Conservation (phyloP, 2,329 filamentous ascomycete species). For the Aspergillus quadricinctus region DNA sequence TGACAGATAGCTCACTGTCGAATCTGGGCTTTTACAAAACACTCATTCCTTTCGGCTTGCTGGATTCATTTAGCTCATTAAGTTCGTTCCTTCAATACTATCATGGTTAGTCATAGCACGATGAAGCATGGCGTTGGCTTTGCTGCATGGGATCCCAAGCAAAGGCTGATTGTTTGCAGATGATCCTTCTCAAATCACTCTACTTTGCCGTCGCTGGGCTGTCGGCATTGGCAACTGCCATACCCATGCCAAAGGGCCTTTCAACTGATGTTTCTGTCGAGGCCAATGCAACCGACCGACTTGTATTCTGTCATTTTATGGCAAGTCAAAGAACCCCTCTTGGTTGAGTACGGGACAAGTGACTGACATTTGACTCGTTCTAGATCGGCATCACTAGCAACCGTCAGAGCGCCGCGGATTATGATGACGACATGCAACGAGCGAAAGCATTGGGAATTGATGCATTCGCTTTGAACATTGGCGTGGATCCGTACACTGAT, state of each 20-base stretch:
- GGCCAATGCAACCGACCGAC: slow-evolving; percentile 13
- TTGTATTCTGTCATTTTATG: slow-evolving; percentile 47
- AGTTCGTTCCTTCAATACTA: background rate
- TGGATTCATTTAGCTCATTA: background rate
- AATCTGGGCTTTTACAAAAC: background rate
- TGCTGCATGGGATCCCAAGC: background rate
- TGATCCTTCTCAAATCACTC: slow-evolving; percentile 15
- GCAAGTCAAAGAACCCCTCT: slow-evolving; percentile 15
- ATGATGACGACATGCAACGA: slow-evolving; percentile 46
- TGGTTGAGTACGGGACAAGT: no score
- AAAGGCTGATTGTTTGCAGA: background rate
- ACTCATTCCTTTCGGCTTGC: background rate
- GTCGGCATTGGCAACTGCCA: slow-evolving; percentile 12
- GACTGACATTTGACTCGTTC: background rate
- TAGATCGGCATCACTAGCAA: slow-evolving; percentile 46
- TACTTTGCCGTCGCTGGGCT: slow-evolving; percentile 15
- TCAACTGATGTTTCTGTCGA: background rate
- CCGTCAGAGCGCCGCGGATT: slow-evolving; percentile 41
- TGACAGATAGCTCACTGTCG: background rate
- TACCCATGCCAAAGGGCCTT: slow-evolving; percentile 7
- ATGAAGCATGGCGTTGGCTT: background rate
- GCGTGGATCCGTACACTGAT: slow-evolving; percentile 41
- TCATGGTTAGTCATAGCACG: background rate
- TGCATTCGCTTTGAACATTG: slow-evolving; percentile 51
- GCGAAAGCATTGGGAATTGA: slow-evolving; percentile 45